Base-by-base conservation (phyloP, 2,329 filamentous ascomycete species). In the Alternaria sp. region DNA sequence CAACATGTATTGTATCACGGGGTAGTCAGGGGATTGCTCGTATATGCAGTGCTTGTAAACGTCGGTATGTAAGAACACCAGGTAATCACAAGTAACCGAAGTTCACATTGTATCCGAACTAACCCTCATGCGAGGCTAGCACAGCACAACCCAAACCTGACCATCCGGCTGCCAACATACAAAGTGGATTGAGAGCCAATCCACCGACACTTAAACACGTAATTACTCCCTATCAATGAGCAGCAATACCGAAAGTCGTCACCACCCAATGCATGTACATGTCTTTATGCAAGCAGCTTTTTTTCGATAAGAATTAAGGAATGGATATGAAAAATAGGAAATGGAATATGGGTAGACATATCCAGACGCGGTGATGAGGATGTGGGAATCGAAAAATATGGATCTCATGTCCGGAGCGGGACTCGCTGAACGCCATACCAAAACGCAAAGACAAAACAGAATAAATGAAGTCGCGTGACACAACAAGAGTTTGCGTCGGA, bases 391-490 rank as follows among this genome's bases (percentile, higher is more conserved):
- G 30, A 17, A 30, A 30, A 30, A 58, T 51, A 13, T 43, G 12
- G 28, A 21, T 28, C 28, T 17, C 23, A 30, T 30, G 17, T 17
- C 54, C 32, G 2, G 7, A 51, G 13, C 32, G 36, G 30, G 19
- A 52, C 49, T 36, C 30, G 30, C 19, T 43, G 12, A 58, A 58
- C 46, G 30, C 46, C 56, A 51, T 32, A 36, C 47, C 32, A 21
- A 21, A 47, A 43, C 25, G 25, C 44, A 64, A 44, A 64, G 61
- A 19, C 69, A 74, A 60, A 69, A 74, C 57, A 69, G 62, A 59
- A 62, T 69, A 66, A 58, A 52, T 43, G 46, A 26, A 54, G 15
- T 30, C 23, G 23, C 19, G 32, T 44, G 25, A 21, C 21, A 25
- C 56, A 59, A 57, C 47, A 57, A 43, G 19, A 47, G 23, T 44